A percentile compares a stretch with the other conserved stretches of the same genome.
Conservation (phyloP, 2,329 filamentous ascomycete species). For the Lecanicillium sp. region DNA sequence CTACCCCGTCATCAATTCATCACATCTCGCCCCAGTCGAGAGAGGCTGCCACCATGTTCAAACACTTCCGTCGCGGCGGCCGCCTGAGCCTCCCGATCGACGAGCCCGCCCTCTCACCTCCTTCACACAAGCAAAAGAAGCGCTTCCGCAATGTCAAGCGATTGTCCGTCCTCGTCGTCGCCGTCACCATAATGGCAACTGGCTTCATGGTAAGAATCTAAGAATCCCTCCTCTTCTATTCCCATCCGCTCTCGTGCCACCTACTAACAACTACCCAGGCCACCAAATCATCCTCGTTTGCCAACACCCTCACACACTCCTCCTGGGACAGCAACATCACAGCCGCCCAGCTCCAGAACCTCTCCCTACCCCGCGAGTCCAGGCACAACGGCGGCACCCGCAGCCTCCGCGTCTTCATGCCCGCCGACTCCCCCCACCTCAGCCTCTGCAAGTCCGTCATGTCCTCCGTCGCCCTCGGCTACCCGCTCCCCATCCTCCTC, state of each 20-base stretch:
- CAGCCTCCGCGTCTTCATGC: constrained; percentile 32
- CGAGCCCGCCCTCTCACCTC: neutral
- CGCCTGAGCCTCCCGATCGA: constrained; percentile 8
- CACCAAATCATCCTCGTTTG: neutral
- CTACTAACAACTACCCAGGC: constrained; percentile 1
- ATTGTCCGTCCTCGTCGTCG: constrained; percentile 7
- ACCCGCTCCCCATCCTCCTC: constrained; percentile 30
- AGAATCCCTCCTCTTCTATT: neutral
- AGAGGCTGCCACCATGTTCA: constrained; percentile 9
- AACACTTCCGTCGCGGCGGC: constrained; percentile 10
- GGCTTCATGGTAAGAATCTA: constrained; percentile 13
- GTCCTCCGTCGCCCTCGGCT: constrained; percentile 32
- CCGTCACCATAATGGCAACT: constrained; percentile 12
- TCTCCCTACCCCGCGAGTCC: constrained; percentile 4
- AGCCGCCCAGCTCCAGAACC: constrained; percentile 6
- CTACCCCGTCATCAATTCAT: too few species aligned
- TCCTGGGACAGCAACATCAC: constrained; percentile 12
- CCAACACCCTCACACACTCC: neutral
- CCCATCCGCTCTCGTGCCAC: too few species aligned
- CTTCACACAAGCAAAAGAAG: constrained; percentile 9
- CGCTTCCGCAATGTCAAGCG: constrained; percentile 11
- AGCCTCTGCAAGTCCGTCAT: constrained; percentile 35
- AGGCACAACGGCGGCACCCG: constrained; percentile 16
- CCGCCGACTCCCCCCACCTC: constrained; percentile 30
- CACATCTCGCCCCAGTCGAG: too few species aligned